A percentile compares a stretch with the other conserved stretches of the same genome.
Evolutionary conservation across 75 land plant species (phyloP).

Genomic region (Selaginella moellendorffii): DNA sequence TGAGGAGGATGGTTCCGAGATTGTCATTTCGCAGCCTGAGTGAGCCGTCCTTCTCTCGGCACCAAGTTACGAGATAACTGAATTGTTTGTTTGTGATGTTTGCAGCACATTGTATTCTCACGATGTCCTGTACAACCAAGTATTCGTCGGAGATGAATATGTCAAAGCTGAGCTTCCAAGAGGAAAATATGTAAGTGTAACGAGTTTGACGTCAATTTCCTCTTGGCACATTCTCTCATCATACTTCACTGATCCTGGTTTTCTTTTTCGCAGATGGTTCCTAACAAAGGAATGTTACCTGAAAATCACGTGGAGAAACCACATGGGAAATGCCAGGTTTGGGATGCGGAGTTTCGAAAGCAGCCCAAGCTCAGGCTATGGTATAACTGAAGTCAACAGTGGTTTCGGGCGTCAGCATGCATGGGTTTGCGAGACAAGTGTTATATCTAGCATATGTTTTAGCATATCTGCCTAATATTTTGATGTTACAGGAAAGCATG

Average conservation of each 20-base stretch:
- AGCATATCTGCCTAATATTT: too few relatives aligned
- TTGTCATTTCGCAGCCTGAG: neutral
- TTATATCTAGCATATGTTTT: too few relatives aligned
- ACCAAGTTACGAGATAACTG: too few relatives aligned
- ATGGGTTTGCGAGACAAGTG: too few relatives aligned
- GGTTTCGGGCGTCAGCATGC: too few relatives aligned
- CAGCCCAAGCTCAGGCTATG: neutral
- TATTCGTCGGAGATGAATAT: neutral
- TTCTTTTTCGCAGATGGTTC: neutral
- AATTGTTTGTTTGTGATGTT: neutral
- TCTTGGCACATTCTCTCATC: too few relatives aligned
- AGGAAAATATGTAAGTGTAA: neutral
- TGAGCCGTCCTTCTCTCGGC: neutral
- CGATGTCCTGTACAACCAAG: neutral
- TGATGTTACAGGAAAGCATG: too few relatives aligned
- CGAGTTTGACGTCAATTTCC: too few relatives aligned
- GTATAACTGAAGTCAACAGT: neutral
- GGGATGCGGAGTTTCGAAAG: neutral
- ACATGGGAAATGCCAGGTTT: neutral
- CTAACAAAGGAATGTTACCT: neutral
- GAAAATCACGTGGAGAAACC: neutral
- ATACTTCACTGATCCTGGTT: too few relatives aligned
- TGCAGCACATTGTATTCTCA: neutral
- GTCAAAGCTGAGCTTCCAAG: neutral
- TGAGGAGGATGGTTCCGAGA: neutral